Conservation (phyloP, 2,329 filamentous ascomycete species). For the Claviceps pazoutovae region DNA sequence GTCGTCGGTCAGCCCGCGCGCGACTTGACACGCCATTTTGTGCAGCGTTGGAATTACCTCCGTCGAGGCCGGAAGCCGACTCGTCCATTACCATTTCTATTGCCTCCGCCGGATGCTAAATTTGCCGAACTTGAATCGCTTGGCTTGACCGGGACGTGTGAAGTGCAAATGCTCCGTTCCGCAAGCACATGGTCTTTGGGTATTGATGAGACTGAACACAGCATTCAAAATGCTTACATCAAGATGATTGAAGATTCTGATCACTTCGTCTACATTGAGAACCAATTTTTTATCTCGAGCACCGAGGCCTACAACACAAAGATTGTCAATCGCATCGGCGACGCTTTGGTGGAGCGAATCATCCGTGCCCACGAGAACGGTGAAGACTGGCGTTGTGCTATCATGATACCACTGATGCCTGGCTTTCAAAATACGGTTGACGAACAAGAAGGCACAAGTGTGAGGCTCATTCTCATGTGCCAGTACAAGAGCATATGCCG, state of each 20-base stretch:
- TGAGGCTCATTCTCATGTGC: conserved; percentile 90
- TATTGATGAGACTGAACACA: conserved; percentile 76
- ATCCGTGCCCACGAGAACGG: conserved; percentile 69
- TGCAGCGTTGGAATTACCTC: conserved; percentile 96
- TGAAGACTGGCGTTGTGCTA: conserved; percentile 80
- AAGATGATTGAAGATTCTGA: conserved; percentile 92
- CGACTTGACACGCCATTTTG: conserved; percentile 89
- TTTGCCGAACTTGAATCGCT: conserved; percentile 73
- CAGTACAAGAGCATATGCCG: conserved; percentile 94
- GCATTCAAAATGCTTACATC: conserved; percentile 90
- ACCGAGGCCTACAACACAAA: conserved; percentile 76
- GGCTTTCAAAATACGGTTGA: conserved; percentile 96
- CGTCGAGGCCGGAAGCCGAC: conserved; percentile 86
- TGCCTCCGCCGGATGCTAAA: conserved; percentile 87
- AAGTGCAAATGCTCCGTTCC: conserved; percentile 89
- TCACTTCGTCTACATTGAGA: conserved; percentile 97
- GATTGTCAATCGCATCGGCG: conserved; percentile 86
- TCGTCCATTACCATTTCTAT: conserved; percentile 78
- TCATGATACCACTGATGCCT: conserved; percentile 92
- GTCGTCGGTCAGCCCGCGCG: conserved; percentile 90
- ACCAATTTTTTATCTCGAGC: conserved; percentile 95
- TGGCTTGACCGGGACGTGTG: conserved; percentile 84
- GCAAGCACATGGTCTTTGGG: conserved; percentile 86
- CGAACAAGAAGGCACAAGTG: conserved; percentile 83
- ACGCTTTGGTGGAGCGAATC: conserved; percentile 85